Percentiles rank a stretch among this genome's conserved stretches.
These are phyloP conservation scores for Starmerella tilneyi DNA, from an alignment of 805 yeast genomes.

Conservation along the genomic window DNA sequence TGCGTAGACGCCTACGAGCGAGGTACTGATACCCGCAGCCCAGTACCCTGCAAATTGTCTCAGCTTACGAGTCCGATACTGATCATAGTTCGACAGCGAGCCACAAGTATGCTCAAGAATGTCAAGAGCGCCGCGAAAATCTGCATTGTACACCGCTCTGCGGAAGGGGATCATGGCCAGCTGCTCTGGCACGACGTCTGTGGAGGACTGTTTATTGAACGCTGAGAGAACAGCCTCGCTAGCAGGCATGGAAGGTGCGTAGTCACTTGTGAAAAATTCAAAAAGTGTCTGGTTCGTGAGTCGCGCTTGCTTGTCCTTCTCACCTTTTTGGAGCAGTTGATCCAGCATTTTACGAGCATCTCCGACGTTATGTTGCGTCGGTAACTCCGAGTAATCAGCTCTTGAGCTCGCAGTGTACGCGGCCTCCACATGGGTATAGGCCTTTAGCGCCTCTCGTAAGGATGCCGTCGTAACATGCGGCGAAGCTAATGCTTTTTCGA, in stretches of 20 bases:
- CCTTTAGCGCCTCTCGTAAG: slow-evolving; percentile 24
- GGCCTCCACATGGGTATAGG: slow-evolving; percentile 25
- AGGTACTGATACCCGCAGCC: slow-evolving; percentile 31
- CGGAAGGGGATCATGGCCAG: slow-evolving; percentile 55
- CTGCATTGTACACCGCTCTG: slow-evolving; percentile 46
- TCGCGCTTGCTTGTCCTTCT: not conserved
- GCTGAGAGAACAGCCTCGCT: slow-evolving; percentile 21
- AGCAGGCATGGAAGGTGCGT: slow-evolving; percentile 24
- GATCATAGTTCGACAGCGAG: slow-evolving; percentile 39
- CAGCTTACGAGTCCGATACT: slow-evolving; percentile 31
- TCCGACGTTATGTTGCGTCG: slow-evolving; percentile 19
- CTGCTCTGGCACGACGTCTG: slow-evolving; percentile 16
- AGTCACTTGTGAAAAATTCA: slow-evolving; percentile 21
- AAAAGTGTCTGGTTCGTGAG: slow-evolving; percentile 22
- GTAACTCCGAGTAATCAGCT: slow-evolving; percentile 21
- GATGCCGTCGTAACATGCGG: slow-evolving; percentile 3
- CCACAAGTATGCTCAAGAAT: slow-evolving; percentile 55
- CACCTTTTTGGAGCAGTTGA: slow-evolving; percentile 16
- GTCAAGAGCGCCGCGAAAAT: slow-evolving; percentile 46
- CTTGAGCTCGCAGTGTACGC: slow-evolving; percentile 19
- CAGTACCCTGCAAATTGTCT: slow-evolving; percentile 31
- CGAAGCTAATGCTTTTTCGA: slow-evolving; percentile 4
- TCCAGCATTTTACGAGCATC: slow-evolving; percentile 24
- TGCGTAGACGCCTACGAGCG: slow-evolving; percentile 40
- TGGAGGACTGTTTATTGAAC: slow-evolving; percentile 17